Percentiles rank a stretch among this genome's conserved stretches.
These are phyloP conservation scores for Tolypocladium tundrense DNA, from an alignment of 2,329 filamentous ascomycete genomes.

Conservation along the genomic window DNA sequence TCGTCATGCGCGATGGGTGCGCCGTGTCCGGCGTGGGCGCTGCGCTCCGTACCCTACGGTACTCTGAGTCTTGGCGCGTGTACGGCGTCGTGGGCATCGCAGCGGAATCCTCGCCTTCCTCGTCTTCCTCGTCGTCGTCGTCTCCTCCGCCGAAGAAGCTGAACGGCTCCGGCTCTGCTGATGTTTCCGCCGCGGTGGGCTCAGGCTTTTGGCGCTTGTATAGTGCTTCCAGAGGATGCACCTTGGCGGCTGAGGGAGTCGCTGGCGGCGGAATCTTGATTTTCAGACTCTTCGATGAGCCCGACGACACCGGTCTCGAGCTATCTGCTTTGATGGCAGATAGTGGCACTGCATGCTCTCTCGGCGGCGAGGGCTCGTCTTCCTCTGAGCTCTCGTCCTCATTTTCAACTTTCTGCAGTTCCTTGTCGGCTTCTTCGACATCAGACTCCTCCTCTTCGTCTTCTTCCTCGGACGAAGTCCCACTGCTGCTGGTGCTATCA, in stretches of 20 bases:
- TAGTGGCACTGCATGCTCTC: slow-evolving; percentile 10
- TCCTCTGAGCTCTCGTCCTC: slow-evolving; percentile 8
- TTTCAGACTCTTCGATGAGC: slow-evolving; percentile 38
- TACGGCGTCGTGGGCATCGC: slow-evolving; percentile 70
- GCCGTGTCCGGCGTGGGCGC: slow-evolving; percentile 94
- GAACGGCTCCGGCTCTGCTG: slow-evolving; percentile 49
- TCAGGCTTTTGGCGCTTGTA: slow-evolving; percentile 62
- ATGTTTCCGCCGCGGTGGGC: slow-evolving; percentile 19
- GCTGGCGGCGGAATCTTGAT: slow-evolving; percentile 43
- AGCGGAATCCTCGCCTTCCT: slow-evolving; percentile 32
- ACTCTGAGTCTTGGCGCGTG: slow-evolving; percentile 67
- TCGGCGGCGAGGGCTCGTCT: slow-evolving; percentile 7
- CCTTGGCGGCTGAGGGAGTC: slow-evolving; percentile 34
- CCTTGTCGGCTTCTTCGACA: slow-evolving; percentile 5
- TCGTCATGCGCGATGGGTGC: slow-evolving; percentile 55
- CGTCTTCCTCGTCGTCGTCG: slow-evolving; percentile 32
- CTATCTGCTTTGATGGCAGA: slow-evolving; percentile 18
- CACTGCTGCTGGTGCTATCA: slow-evolving; percentile 29
- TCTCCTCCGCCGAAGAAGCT: slow-evolving; percentile 62
- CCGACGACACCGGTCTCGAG: slow-evolving; percentile 37
- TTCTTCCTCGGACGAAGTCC: slow-evolving; percentile 21
- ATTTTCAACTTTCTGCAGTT: slow-evolving; percentile 9
- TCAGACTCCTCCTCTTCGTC: slow-evolving; percentile 22
- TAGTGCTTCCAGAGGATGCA: slow-evolving; percentile 85
- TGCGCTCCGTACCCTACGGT: slow-evolving; percentile 68